Evolutionary conservation across 2,329 filamentous ascomycete species (phyloP), one percentile per base, ranked within the genome.

Genomic region (Trichoderma sp.): DNA sequence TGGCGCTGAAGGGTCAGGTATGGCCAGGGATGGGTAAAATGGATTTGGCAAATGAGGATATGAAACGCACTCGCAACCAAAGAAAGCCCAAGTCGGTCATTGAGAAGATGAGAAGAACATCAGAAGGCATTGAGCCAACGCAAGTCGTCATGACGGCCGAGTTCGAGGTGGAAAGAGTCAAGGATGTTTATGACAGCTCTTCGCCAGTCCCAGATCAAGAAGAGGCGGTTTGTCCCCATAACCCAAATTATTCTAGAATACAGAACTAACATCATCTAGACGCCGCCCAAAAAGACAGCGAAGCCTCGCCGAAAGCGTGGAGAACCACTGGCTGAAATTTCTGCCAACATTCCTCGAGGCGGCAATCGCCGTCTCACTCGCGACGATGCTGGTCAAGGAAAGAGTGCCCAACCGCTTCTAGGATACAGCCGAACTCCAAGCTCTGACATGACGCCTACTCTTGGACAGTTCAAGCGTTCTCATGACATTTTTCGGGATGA

Each of bases 1-100:
- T 80, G 70, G 75, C 77, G 12, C 83, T 93, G 64, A 94, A 94
- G 76, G 91, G 91, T 2, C 81, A 89, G n/a, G 81, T 87, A 56
- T 93, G 89, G 84, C 89, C 90, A 3, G 92, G 92, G 19, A 94
- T 94, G 91, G 86, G 87, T 64, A 84, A 92, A n/a, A 93, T 94
- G 75, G 92, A 94, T 77, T 88, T 92, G 64, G 92, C 92, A 5
- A 91, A 89, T 5, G 85, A 88, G 17, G 87, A 90, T 69, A 90
- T 91, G 84, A 90, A 88, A 72, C 85, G 89, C 54, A 92, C 88
- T 79, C 84, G 92, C 61, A 94, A 94, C 75, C 92, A 94, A 78
- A 88, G 90, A 73, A 94, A 94, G 77, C 87, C 90, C 64, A 84
- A 82, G n/a, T 89, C 87, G 1, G 88, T 92, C n/a, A 80, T 93